phyloP scores from a whole-genome alignment of 2,329 filamentous ascomycete species.

The Alternaria consortialis region DNA sequence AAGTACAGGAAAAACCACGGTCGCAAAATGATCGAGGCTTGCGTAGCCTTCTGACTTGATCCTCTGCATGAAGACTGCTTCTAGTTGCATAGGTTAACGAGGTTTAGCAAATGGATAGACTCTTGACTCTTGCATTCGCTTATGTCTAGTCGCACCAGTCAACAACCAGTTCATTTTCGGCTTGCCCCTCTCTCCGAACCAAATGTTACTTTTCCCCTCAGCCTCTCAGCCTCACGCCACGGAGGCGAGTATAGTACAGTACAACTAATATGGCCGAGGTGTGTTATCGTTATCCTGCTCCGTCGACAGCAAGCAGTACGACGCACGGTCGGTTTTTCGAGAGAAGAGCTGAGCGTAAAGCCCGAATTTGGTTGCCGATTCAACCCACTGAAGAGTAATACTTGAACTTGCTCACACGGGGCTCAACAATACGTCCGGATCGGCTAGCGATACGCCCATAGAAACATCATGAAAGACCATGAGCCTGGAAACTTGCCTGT shows the following conservation, averaged over 20 bases:
- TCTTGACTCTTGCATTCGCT: neutral
- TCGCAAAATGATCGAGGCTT: neutral
- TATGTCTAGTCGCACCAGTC: neutral
- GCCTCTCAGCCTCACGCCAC: slow-evolving; percentile 10
- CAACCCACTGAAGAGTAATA: neutral
- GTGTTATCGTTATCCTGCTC: neutral
- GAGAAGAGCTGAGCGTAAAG: slow-evolving; percentile 9
- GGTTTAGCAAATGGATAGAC: neutral
- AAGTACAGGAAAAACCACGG: slow-evolving; percentile 15
- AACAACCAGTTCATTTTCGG: neutral
- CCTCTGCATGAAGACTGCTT: slow-evolving; percentile 2
- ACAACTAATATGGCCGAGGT: neutral
- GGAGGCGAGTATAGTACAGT: slow-evolving; percentile 2
- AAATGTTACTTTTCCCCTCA: neutral
- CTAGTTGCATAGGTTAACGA: neutral
- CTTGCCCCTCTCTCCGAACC: neutral
- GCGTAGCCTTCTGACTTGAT: slow-evolving; percentile 5
- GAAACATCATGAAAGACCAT: neutral
- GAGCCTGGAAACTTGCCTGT: neutral
- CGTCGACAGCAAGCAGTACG: slow-evolving; percentile 2
- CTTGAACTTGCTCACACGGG: neutral
- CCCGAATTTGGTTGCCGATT: neutral
- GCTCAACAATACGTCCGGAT: neutral
- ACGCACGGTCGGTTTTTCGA: slow-evolving; percentile 3
- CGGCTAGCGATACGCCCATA: too few species aligned